These are phyloP conservation scores for Zoysia pacifica DNA, from an alignment of 176 grass and related monocot genomes.

Conservation along the genomic window DNA sequence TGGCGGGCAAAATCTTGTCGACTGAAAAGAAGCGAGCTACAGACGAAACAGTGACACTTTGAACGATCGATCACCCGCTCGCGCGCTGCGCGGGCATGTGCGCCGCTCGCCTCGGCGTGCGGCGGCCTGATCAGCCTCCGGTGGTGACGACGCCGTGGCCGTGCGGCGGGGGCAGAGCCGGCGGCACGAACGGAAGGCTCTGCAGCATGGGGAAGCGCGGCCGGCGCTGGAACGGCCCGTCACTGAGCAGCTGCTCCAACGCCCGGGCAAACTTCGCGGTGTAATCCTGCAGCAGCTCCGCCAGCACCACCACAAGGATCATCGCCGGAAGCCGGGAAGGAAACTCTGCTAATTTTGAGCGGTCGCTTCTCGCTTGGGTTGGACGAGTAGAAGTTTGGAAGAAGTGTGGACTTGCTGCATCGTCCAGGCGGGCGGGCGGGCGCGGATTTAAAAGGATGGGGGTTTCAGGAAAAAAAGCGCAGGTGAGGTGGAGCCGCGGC, in stretches of 20 bases:
- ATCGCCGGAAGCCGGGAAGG: conserved; percentile 31
- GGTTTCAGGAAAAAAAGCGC: background rate
- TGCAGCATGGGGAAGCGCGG: conserved; percentile 85
- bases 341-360: too few species aligned
- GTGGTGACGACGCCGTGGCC: conserved; percentile 54
- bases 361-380: background rate
- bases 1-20: background rate
- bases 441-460: conserved; percentile 21
- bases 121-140: conserved; percentile 32
- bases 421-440: background rate
- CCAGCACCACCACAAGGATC: conserved; percentile 77
- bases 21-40: background rate
- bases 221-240: conserved; percentile 66
- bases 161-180: conserved; percentile 52
- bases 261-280: conserved; percentile 67
- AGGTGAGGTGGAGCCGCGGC: background rate
- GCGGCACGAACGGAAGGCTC: conserved; percentile 68
- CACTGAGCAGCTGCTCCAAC: conserved; percentile 68
- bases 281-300: conserved; percentile 93
- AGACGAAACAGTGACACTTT: background rate
- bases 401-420: conserved; percentile 20
- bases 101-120: background rate
- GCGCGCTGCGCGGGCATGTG: background rate
- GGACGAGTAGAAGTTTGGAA: background rate
- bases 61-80: background rate